Evolutionary conservation across 257 asterid species (phyloP).

Genomic region (Thymus quinquecostatus): DNA sequence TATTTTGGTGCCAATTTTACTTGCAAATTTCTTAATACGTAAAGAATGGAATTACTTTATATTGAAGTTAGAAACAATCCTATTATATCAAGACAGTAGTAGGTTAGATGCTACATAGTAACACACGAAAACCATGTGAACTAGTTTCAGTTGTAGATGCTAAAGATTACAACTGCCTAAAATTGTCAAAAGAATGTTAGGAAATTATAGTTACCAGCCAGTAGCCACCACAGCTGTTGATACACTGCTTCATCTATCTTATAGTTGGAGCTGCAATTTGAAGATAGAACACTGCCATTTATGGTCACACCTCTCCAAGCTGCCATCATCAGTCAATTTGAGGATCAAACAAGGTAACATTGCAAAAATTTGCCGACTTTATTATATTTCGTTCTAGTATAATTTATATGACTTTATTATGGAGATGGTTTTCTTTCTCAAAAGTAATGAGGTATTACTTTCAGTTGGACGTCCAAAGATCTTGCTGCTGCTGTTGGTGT

Average conservation of each 20-base stretch:
- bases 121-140: conserved; percentile 16
- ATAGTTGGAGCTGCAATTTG: conserved; percentile 94
- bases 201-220: conserved; percentile 4
- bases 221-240: background rate
- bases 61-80: conserved; percentile 13
- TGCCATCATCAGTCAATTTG: conserved; percentile 84
- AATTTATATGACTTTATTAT: conserved; percentile 11
- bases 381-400: conserved; percentile 6
- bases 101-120: conserved; percentile 7
- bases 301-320: conserved; percentile 92
- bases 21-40: conserved; percentile 21
- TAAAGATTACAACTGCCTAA: conserved; percentile 15
- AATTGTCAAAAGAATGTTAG: conserved; percentile 17
- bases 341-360: conserved; percentile 81
- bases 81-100: conserved; percentile 13
- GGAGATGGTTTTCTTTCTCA: background rate
- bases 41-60: conserved; percentile 11
- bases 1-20: conserved; percentile 21
- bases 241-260: conserved; percentile 1
- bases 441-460: conserved; percentile 25
- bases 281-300: conserved; percentile 72
- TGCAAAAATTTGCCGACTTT: conserved; percentile 1
- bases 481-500: conserved; percentile 90
- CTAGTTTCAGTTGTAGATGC: background rate
- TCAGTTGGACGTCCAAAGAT: conserved; percentile 84